These are phyloP conservation scores for Fragaria nilgerrensis DNA, from an alignment of 306 rosid species.

Conservation along the genomic window DNA sequence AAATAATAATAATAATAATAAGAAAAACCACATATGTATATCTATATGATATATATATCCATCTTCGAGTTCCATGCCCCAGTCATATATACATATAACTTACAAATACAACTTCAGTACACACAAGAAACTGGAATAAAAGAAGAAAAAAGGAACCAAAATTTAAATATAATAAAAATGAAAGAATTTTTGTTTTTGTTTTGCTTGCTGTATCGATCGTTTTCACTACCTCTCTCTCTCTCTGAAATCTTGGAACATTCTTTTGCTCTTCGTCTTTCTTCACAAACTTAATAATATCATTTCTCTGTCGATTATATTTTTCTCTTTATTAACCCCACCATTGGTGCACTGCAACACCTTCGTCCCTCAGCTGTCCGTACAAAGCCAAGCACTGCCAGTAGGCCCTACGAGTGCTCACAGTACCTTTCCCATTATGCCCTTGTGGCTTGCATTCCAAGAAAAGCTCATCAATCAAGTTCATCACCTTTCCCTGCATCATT, in stretches of 20 bases:
- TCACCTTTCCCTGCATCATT: constrained; percentile 47
- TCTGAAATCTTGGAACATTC: neutral
- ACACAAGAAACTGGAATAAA: neutral
- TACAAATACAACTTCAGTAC: neutral
- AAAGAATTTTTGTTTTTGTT: neutral
- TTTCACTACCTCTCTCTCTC: neutral
- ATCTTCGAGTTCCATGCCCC: too few relatives aligned
- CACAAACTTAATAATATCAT: neutral
- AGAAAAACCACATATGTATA: too few relatives aligned
- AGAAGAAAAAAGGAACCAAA: neutral
- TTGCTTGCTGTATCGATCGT: neutral
- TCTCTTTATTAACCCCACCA: constrained; percentile 65
- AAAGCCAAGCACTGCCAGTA: constrained; percentile 87
- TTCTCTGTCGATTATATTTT: neutral
- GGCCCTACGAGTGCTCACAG: constrained; percentile 42
- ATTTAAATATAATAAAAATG: neutral
- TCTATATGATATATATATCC: too few relatives aligned
- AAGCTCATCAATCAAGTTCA: constrained; percentile 68
- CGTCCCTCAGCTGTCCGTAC: constrained; percentile 72
- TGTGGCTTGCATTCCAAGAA: constrained; percentile 83
- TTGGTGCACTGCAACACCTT: constrained; percentile 91
- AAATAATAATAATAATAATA: too few relatives aligned
- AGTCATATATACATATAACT: neutral
- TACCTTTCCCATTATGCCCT: constrained; percentile 12
- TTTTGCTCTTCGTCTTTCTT: neutral